These are phyloP conservation scores for Termitomyces sp. DNA, from an alignment of 768 basidiomycete genomes.

Conservation along the genomic window DNA sequence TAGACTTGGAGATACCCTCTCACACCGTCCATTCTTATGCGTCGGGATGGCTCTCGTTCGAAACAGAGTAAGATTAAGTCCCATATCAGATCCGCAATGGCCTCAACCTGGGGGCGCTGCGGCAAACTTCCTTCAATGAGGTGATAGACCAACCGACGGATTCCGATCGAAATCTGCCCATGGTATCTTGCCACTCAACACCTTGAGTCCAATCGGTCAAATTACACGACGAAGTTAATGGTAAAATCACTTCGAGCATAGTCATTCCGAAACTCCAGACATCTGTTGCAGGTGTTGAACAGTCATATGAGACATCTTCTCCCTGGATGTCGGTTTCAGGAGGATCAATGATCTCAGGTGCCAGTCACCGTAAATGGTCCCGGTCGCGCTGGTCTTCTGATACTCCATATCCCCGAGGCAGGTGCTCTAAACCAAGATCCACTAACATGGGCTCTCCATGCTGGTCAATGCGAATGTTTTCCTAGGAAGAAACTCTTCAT, in stretches of 20 bases:
- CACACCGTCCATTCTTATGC: constrained; percentile 1
- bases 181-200: constrained; percentile 3
- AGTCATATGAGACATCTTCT: not conserved
- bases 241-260: constrained; percentile 16
- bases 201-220: not conserved
- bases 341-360: constrained; percentile 19
- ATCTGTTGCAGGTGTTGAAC: constrained; percentile 11
- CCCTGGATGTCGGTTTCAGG: not conserved
- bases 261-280: constrained; percentile 22
- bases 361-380: constrained; percentile 16
- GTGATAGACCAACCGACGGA: not conserved
- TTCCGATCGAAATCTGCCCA: not conserved
- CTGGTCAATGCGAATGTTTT: constrained; percentile 20
- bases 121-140: constrained; percentile 1
- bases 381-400: constrained; percentile 2
- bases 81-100: constrained; percentile 13
- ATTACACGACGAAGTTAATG: not conserved
- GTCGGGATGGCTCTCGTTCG: not conserved
- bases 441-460: constrained; percentile 14
- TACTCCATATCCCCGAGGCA: constrained; percentile 6
- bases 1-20: not conserved
- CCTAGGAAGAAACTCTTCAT: constrained; percentile 5
- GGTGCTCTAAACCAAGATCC: constrained; percentile 15
- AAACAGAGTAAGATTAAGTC: constrained; percentile 7
- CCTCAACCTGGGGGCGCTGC: constrained; percentile 3